A percentile compares a stretch with the other conserved stretches of the same genome.
These are phyloP conservation scores for Juncus effusus DNA, from an alignment of 176 grass and related monocot species.

Conservation along the genomic window DNA sequence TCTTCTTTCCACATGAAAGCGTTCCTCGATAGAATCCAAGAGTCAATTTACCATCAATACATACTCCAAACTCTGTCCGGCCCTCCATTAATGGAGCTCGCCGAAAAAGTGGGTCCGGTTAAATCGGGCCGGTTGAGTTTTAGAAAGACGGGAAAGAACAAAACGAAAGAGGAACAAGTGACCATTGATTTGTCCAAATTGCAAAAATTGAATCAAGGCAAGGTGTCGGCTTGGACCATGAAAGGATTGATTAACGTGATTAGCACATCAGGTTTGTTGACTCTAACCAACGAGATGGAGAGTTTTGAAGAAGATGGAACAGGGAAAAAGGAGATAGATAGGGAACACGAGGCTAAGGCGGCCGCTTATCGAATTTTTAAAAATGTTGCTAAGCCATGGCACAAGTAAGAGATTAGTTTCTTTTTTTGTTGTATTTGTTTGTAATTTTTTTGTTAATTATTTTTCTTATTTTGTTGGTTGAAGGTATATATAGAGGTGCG, in stretches of 20 bases:
- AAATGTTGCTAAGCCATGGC: conserved; percentile 57
- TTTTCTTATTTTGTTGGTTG: conserved; percentile 12
- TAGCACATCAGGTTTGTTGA: conserved; percentile 62
- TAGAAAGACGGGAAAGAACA: conserved; percentile 36
- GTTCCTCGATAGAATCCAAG: conserved; percentile 93
- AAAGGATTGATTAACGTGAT: conserved; percentile 68
- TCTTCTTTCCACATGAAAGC: conserved; percentile 83
- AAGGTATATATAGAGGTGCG: conserved; percentile 77
- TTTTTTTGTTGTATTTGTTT: not conserved
- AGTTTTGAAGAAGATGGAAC: conserved; percentile 60
- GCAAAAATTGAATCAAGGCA: conserved; percentile 80
- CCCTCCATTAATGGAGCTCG: conserved; percentile 69
- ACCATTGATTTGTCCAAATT: too few relatives aligned
- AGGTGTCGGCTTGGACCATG: conserved; percentile 94
- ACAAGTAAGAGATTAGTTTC: not conserved
- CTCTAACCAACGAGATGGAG: conserved; percentile 74
- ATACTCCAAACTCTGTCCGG: conserved; percentile 80
- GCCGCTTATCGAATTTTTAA: conserved; percentile 75
- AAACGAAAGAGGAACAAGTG: conserved; percentile 49
- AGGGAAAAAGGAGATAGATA: conserved; percentile 73
- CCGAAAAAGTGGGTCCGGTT: conserved; percentile 59
- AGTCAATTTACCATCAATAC: conserved; percentile 87
- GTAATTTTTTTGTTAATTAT: conserved; percentile 7
- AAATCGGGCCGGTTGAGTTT: conserved; percentile 55
- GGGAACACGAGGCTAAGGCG: conserved; percentile 68